Percentiles rank a stretch among this genome's conserved stretches.
phyloP scores from a whole-genome alignment of 805 yeast genomes.

The Metschnikowia koreensis region DNA sequence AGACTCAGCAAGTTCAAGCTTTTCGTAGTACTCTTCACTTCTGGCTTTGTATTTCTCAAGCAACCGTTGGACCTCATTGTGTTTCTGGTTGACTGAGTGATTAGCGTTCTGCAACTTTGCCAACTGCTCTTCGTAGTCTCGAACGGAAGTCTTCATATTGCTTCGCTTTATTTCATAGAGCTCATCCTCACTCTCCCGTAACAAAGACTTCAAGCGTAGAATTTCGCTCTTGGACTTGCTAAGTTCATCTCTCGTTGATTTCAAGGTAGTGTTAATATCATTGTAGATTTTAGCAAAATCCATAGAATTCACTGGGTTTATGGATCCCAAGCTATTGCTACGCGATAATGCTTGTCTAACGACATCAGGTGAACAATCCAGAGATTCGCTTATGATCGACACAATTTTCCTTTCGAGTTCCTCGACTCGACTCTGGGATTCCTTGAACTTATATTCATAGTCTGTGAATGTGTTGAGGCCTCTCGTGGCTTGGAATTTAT shows the following conservation, averaged over 20 bases:
- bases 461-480: constrained; percentile 35
- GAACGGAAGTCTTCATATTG: constrained; percentile 36
- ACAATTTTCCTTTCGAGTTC: constrained; percentile 33
- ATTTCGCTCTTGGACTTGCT: constrained; percentile 41
- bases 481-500: constrained; percentile 40
- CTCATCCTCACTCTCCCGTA: constrained; percentile 45
- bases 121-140: constrained; percentile 36
- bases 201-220: constrained; percentile 37
- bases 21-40: constrained; percentile 69
- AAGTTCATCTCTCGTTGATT: constrained; percentile 44
- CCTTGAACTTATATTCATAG: constrained; percentile 35
- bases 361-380: constrained; percentile 8
- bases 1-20: constrained; percentile 76
- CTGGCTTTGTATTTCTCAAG: constrained; percentile 61
- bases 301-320: constrained; percentile 23
- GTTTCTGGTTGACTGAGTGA: constrained; percentile 55
- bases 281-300: constrained; percentile 51
- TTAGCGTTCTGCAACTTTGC: constrained; percentile 56
- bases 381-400: constrained; percentile 6
- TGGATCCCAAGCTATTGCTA: constrained; percentile 35
- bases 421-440: constrained; percentile 32
- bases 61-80: constrained; percentile 36
- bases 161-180: constrained; percentile 43
- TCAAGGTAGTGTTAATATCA: constrained; percentile 47
- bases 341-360: constrained; percentile 19